phyloP scores from a whole-genome alignment of 1,139 yeast species.

The Blastobotrys proliferans region DNA sequence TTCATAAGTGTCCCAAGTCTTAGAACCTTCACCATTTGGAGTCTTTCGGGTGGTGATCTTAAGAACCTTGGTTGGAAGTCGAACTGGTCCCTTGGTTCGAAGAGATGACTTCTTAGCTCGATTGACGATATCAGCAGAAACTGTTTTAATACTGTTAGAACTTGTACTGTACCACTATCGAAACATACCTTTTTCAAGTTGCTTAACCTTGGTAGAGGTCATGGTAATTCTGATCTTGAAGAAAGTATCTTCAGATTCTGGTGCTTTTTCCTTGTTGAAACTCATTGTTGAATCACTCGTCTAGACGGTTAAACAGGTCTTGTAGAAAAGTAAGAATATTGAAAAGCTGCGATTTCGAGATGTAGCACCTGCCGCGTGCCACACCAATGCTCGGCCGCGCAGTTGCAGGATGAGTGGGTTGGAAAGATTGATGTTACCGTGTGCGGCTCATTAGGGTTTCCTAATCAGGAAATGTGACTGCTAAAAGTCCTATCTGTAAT shows the following conservation, averaged over 20 bases:
- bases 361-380: too few species aligned
- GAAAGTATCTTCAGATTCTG: slow-evolving; percentile 73
- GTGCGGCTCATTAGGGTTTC: too few species aligned
- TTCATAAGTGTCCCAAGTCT: slow-evolving; percentile 99
- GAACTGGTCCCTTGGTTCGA: slow-evolving; percentile 88
- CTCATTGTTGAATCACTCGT: slow-evolving; percentile 29
- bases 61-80: slow-evolving; percentile 99
- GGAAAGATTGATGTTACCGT: too few species aligned
- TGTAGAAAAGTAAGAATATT: too few species aligned
- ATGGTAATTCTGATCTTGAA: slow-evolving; percentile 99
- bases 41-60: slow-evolving; percentile 99
- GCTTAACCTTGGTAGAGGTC: slow-evolving; percentile 98
- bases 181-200: slow-evolving; percentile 72
- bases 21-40: slow-evolving; percentile 99
- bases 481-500: too few species aligned
- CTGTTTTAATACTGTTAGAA: too few species aligned
- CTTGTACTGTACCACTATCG: too few species aligned
- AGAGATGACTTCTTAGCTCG: slow-evolving; percentile 82
- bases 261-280: slow-evolving; percentile 61
- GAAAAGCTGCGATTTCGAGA: too few species aligned
- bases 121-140: slow-evolving; percentile 80
- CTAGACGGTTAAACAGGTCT: slow-evolving; percentile 16
- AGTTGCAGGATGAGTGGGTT: too few species aligned
- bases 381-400: too few species aligned
- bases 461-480: too few species aligned